Evolutionary conservation across 2,329 filamentous ascomycete genomes (phyloP).

Genomic region (Pyrenophora seminiperda): DNA sequence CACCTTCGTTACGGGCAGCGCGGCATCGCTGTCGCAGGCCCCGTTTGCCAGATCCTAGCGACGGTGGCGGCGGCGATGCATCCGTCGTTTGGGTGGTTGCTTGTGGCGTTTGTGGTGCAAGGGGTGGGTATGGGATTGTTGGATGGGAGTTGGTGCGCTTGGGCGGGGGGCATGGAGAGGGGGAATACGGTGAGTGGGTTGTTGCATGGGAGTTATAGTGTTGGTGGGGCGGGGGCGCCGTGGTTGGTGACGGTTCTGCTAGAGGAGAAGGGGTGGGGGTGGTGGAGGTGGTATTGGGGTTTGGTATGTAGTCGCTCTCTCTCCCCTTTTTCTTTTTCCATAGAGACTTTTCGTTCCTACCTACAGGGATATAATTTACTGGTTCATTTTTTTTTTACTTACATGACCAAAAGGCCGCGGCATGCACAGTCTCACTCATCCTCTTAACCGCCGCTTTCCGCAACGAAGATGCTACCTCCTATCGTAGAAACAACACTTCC

Average conservation of each 20-base stretch:
- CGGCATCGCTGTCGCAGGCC: constrained; percentile 50
- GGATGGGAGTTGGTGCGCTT: constrained; percentile 55
- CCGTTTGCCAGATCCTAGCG: constrained; percentile 46
- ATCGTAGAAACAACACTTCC: constrained; percentile 34
- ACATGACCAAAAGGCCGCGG: no score
- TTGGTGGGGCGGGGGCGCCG: constrained; percentile 49
- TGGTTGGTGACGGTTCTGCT: constrained; percentile 45
- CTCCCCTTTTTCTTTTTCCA: no score
- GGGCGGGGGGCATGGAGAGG: constrained; percentile 50
- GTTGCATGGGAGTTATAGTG: constrained; percentile 50
- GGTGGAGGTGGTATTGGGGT: constrained; percentile 51
- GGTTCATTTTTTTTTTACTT: background rate
- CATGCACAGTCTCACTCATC: constrained; percentile 23
- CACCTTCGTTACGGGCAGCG: constrained; percentile 52
- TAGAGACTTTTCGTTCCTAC: no score
- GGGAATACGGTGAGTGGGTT: constrained; percentile 51
- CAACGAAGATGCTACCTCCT: constrained; percentile 41
- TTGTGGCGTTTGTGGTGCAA: constrained; percentile 40
- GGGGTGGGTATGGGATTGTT: constrained; percentile 50
- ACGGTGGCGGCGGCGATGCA: constrained; percentile 35
- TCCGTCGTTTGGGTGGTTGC: constrained; percentile 41
- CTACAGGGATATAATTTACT: no score
- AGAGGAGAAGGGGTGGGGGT: constrained; percentile 27
- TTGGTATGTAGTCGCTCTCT: constrained; percentile 47
- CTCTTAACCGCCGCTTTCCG: constrained; percentile 47